These are phyloP conservation scores for Globisporangium polare DNA, from an alignment of 352 stramenopile species.

Conservation along the genomic window DNA sequence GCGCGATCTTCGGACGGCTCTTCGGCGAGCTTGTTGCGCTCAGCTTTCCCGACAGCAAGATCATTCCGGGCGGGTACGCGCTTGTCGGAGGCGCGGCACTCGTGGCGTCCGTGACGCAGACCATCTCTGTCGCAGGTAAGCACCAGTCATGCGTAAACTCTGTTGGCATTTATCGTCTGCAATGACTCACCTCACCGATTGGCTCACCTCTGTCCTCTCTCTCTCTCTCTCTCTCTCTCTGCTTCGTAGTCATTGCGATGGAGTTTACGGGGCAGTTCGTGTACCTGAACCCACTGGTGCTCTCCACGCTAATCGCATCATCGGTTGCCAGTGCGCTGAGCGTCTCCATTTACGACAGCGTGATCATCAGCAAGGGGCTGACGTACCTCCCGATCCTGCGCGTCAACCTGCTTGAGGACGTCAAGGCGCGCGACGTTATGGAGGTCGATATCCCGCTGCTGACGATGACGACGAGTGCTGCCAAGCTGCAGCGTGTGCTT, in stretches of 20 bases:
- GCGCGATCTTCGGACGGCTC: constrained; percentile 48
- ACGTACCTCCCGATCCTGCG: constrained; percentile 50
- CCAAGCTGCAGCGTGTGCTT: constrained; percentile 27
- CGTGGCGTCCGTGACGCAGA: constrained; percentile 56
- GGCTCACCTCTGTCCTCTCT: not conserved
- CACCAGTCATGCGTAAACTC: not conserved
- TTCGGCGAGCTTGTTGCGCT: constrained; percentile 41
- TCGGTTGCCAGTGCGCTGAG: constrained; percentile 46
- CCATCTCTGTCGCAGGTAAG: constrained; percentile 52
- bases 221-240: not conserved
- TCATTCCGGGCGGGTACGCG: constrained; percentile 63
- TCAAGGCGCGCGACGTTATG: constrained; percentile 59
- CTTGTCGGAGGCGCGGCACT: constrained; percentile 61
- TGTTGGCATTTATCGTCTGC: not conserved
- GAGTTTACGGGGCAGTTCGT: constrained; percentile 73
- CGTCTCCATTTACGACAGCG: constrained; percentile 60
- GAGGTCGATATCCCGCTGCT: constrained; percentile 34
- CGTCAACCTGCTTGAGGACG: constrained; percentile 37
- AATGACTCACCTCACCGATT: not conserved
- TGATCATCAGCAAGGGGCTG: constrained; percentile 51
- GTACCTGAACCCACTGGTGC: constrained; percentile 57
- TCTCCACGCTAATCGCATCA: constrained; percentile 47
- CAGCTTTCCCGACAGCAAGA: constrained; percentile 28
- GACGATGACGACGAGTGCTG: constrained; percentile 29
- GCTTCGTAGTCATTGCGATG: constrained; percentile 46